Evolutionary conservation across 208 protist genomes (phyloP), one percentile per base, ranked within the genome.

Genomic region (Leishmania martiniquensis): DNA sequence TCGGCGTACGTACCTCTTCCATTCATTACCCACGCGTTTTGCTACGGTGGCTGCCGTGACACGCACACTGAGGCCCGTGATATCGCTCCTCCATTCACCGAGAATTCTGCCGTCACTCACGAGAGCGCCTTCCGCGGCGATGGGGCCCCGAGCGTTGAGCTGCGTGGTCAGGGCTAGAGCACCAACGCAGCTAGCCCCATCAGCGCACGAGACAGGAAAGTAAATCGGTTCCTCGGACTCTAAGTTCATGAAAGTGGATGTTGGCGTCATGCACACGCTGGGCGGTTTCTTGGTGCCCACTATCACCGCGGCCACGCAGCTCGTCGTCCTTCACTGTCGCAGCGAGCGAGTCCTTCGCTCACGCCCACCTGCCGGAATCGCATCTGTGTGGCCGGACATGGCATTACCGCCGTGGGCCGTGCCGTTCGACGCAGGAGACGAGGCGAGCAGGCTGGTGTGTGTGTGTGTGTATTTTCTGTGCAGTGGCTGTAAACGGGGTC

Each of bases 241-340:
- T 81, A 80, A 81, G 60, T 77, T 52, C 70, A 85, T 70, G 3
- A 85, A 81, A 37, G 76, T 77, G n/a, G 82, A 81, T 20, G 62
- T 65, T 12, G 87, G 80, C 1, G 87, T 69, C 71, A 89, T 76
- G 51, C 51, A 72, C 22, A 89, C 76, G 25, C 78, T 78, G 5
- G 89, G 72, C 55, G 87, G 87, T 45, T 76, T 85, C 72, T 87
- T 89, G 85, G 86, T 89, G 76, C 86, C n/a, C 87, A 59, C 78
- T 80, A n/a, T 81, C 78, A 45, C 87, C 85, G 39, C 85, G 85
- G 25, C 85, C 87, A 78, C 87, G 87, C 66, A 89, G 78, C 76
- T 87, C 87, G 68, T 78, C 80, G 52, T 85, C 80, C 52, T 77
- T 76, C 75, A 88, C 87, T 57, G 80, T 75, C 76, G 85, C 20